phyloP scores from a whole-genome alignment of 805 yeast species.

The Yamadazyma scolyti region DNA sequence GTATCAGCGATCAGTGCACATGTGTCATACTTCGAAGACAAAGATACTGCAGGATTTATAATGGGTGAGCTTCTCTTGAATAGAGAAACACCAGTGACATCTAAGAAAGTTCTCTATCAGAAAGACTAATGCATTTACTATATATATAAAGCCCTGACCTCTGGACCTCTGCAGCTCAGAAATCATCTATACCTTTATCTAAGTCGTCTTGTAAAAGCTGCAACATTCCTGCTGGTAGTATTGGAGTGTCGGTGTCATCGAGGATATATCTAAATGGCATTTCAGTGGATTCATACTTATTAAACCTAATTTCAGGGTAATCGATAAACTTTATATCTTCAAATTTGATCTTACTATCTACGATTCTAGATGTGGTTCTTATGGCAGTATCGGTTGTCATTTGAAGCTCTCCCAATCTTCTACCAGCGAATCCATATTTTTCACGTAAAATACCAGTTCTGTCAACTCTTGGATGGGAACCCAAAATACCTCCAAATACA shows the following conservation, averaged over 20 bases:
- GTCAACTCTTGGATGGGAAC: constrained; percentile 91
- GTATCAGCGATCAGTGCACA: constrained; percentile 86
- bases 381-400: constrained; percentile 99
- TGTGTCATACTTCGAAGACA: constrained; percentile 81
- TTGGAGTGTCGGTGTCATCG: constrained; percentile 63
- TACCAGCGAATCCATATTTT: constrained; percentile 81
- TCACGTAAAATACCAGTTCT: constrained; percentile 84
- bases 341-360: constrained; percentile 55
- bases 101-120: constrained; percentile 26
- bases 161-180: too few relatives aligned
- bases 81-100: constrained; percentile 18
- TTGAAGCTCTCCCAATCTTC: constrained; percentile 82
- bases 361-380: constrained; percentile 79
- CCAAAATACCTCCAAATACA: constrained; percentile 94
- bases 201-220: constrained; percentile 81
- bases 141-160: too few relatives aligned
- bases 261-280: constrained; percentile 95
- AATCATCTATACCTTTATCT: constrained; percentile 75
- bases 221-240: constrained; percentile 89
- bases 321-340: constrained; percentile 82
- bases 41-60: constrained; percentile 77
- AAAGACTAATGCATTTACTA: constrained; percentile 5
- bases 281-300: constrained; percentile 86
- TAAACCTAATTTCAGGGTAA: constrained; percentile 89
- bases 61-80: constrained; percentile 50